These are phyloP conservation scores for Pythium dissotocum DNA, from an alignment of 352 stramenopile genomes.

Conservation along the genomic window DNA sequence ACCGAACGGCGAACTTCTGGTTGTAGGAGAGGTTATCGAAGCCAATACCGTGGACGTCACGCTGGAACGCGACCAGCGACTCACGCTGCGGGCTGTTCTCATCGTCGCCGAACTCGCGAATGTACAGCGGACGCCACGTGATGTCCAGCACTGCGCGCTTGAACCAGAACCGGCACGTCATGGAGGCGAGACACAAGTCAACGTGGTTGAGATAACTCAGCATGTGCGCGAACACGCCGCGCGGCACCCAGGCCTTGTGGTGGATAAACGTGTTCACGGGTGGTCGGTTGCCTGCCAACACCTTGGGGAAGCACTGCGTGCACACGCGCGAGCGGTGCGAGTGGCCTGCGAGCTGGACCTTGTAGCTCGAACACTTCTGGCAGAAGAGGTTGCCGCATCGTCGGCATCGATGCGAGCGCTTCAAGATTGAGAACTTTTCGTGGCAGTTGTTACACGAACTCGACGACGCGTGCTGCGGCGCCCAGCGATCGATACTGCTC, in stretches of 20 bases:
- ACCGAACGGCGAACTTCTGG: conserved; percentile 84
- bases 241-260: conserved; percentile 83
- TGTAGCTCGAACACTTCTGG: conserved; percentile 81
- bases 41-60: conserved; percentile 81
- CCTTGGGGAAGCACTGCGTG: conserved; percentile 85
- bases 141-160: conserved; percentile 84
- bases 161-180: conserved; percentile 88
- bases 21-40: conserved; percentile 87
- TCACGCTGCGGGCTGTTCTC: conserved; percentile 76
- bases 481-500: conserved; percentile 58
- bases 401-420: conserved; percentile 78
- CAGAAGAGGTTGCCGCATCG: conserved; percentile 82
- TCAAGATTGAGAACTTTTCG: conserved; percentile 82
- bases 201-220: conserved; percentile 87
- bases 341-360: conserved; percentile 72
- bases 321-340: conserved; percentile 86
- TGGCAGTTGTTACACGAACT: conserved; percentile 76
- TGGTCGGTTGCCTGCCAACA: conserved; percentile 66
- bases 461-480: conserved; percentile 63
- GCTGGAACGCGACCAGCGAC: conserved; percentile 85
- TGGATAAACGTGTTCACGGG: conserved; percentile 87
- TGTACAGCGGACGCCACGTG: conserved; percentile 84
- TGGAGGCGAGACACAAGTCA: conserved; percentile 79
- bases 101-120: conserved; percentile 81
- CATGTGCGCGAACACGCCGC: conserved; percentile 87